Evolutionary conservation across 768 basidiomycete species (phyloP), one percentile per base, ranked within the genome.

Genomic region (Russula virescens): DNA sequence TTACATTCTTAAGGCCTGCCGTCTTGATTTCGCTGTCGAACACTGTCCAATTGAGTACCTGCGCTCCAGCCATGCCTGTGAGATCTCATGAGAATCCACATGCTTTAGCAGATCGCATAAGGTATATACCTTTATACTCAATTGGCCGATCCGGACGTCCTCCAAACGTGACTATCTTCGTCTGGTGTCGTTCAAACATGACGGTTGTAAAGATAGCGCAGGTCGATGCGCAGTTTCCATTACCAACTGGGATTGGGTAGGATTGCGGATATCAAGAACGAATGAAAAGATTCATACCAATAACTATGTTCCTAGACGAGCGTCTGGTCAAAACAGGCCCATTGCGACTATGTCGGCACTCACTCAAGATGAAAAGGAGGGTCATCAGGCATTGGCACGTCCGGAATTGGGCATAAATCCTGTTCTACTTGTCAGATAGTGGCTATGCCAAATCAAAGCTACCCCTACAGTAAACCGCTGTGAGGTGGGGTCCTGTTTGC

Each of bases 201-300:
- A 82, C 56, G 0, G 82, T 83, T 43, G 75, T 78, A 67, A 84
- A 84, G 74, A 81, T 76, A 0, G 83, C 78, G 58, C 83, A 84
- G 1, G 83, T 83, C 9, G 81, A 83, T 16, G 81, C 82, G 57
- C 83, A 85, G 9, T 42, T 46, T 23, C 64, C 69, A 38, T 62
- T 68, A 26, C 60, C 55, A 34, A 66, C 66, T 67, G 42, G 23
- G 18, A 55, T 38, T 14, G 2, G 3, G 23, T 4, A 6, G 18
- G 3, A 13, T 40, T 18, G 11, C 11, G n/a, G n/a, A 19, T 34
- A 47, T 34, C 2, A 47, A 48, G 42, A 18, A 56, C 5, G 31
- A 19, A 14, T 21, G 8, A 13, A 18, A 7, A 48, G 18, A 23
- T 21, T 21, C 51, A 40, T 42, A 67, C 66, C 42, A 2, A 67